These are phyloP conservation scores for Salix dunnii DNA, from an alignment of 345 rosid species.

Conservation along the genomic window DNA sequence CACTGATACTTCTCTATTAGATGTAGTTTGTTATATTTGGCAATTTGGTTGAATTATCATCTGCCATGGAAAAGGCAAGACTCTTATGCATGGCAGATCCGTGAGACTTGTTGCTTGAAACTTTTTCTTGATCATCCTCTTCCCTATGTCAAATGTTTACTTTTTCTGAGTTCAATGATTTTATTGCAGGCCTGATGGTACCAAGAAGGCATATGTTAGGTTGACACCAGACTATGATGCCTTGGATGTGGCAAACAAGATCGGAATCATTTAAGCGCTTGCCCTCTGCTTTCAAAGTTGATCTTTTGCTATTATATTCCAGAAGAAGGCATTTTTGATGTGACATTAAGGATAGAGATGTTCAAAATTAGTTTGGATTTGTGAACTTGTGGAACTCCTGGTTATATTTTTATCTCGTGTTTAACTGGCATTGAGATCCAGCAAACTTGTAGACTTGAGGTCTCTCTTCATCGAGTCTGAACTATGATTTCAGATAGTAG, in stretches of 20 bases:
- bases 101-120: not conserved
- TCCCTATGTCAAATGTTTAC: too few species aligned
- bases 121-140: not conserved
- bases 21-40: not conserved
- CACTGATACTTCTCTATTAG: not conserved
- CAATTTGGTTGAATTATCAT: not conserved
- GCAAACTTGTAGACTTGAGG: not conserved
- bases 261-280: slow-evolving; percentile 67
- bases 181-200: slow-evolving; percentile 79
- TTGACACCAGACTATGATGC: slow-evolving; percentile 90
- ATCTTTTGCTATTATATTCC: not conserved
- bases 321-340: slow-evolving; percentile 10
- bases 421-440: not conserved
- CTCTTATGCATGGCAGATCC: not conserved
- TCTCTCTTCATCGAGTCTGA: not conserved
- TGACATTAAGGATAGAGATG: not conserved
- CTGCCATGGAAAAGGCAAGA: not conserved
- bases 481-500: not conserved
- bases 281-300: not conserved
- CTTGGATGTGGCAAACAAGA: slow-evolving; percentile 95
- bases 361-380: slow-evolving; percentile 3
- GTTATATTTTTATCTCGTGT: not conserved
- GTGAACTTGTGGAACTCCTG: slow-evolving; percentile 4
- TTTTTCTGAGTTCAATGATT: not conserved
- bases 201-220: slow-evolving; percentile 91